These are phyloP conservation scores for Amanita exitialis DNA, from an alignment of 768 basidiomycete genomes.

Conservation along the genomic window DNA sequence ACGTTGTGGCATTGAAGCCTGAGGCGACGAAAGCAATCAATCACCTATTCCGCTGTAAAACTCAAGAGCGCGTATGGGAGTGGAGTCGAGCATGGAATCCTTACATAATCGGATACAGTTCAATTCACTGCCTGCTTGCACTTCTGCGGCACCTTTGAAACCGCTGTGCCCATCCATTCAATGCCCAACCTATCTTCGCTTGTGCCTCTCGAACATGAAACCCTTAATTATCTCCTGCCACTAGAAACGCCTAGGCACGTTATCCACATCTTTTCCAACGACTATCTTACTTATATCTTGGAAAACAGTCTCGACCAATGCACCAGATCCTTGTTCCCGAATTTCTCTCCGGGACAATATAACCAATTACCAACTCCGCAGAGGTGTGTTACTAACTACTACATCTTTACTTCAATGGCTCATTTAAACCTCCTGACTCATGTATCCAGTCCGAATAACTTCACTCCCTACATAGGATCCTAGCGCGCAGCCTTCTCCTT, in stretches of 20 bases:
- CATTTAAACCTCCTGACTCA: background rate
- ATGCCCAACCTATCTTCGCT: background rate
- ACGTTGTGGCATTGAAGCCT: background rate
- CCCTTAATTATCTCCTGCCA: slow-evolving; percentile 4
- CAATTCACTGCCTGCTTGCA: background rate
- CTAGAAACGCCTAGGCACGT: slow-evolving; percentile 4
- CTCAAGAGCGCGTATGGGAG: slow-evolving; percentile 33
- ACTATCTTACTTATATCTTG: background rate
- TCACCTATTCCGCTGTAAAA: slow-evolving; percentile 75
- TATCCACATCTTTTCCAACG: slow-evolving; percentile 8
- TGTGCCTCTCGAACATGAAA: background rate
- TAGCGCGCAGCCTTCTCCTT: slow-evolving; percentile 6
- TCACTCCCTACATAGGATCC: background rate
- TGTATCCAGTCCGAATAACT: slow-evolving; percentile 6
- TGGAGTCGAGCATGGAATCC: background rate
- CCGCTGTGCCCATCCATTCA: background rate
- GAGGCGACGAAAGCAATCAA: slow-evolving; percentile 16
- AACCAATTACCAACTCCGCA: slow-evolving; percentile 29
- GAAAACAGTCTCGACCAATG: slow-evolving; percentile 10
- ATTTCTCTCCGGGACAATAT: slow-evolving; percentile 17
- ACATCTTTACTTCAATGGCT: slow-evolving; percentile 4
- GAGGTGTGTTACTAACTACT: slow-evolving; percentile 13
- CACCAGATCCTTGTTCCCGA: slow-evolving; percentile 10
- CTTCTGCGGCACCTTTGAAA: slow-evolving; percentile 9
- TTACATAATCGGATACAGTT: slow-evolving; percentile 5